Evolutionary conservation across 1,284 basidiomycete genomes (phyloP), one percentile per base, ranked within the genome.

Genomic region (Papiliotrema fonsecae): DNA sequence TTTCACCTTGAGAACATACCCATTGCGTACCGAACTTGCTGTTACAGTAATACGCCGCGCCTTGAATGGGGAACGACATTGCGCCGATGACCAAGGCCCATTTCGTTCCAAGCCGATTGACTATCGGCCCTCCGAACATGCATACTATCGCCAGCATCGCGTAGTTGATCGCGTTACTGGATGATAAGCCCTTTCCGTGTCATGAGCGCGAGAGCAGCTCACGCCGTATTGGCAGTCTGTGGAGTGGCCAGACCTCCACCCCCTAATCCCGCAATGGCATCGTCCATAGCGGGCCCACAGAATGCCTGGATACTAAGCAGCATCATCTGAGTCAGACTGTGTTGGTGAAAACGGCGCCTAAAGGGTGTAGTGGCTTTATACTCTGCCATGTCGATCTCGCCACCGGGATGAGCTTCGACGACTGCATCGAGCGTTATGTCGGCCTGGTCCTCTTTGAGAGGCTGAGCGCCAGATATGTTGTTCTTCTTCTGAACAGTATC

Each of bases 321-420:
- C 21, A 60, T 45, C 58, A 60, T 60, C 45, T 60, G 58, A 11
- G 56, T 58, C 18, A 60, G 36, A 47, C 41, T 45, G 45, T 60
- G 55, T 32, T 57, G 45, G 10, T 39, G 38, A 21, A 56, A 42
- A 16, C 56, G 31, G 30, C 51, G 51, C 56, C 56, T 55, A 6
- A 47, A 21, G 16, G 56, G 56, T 22, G 44, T 41, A 3, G 51
- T 39, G 7, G 35, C 22, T 13, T 42, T 37, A 31, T 56, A 58
- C 5, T 43, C 49, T 6, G 45, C 45, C 39, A 41, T 43, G 35
- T 58, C 56, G 40, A 55, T 42, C 26, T 48, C 11, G 18, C 14
- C 6, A 11, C 18, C 24, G 21, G 7, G 14, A 11, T 41, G 19
- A 11, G 22, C 16, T n/a, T n/a, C n/a, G n/a, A n/a, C n/a, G n/a